Percentiles rank a stretch among this genome's conserved stretches.
Evolutionary conservation across 257 asterid genomes (phyloP).

Genomic region (Forsythia suspensa): DNA sequence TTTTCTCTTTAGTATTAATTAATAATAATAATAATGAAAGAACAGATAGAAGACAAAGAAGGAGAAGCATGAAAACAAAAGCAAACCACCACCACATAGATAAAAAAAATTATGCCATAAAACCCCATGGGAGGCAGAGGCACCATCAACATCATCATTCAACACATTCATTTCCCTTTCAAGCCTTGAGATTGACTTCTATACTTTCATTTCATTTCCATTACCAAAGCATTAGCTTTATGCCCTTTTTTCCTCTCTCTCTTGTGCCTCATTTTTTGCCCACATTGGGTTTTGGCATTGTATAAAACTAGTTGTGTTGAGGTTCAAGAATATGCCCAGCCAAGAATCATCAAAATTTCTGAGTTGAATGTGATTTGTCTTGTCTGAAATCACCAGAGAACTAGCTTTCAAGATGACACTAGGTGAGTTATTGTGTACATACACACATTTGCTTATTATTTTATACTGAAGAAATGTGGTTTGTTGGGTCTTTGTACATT

Average conservation of each 20-base stretch:
- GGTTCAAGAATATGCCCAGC: slow-evolving; percentile 31
- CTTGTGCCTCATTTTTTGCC: slow-evolving; percentile 29
- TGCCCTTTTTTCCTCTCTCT: slow-evolving; percentile 15
- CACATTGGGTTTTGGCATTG: slow-evolving; percentile 32
- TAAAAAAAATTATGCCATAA: slow-evolving; percentile 30
- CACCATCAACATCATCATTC: slow-evolving; percentile 57
- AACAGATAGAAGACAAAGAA: slow-evolving; percentile 46
- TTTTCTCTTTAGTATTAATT: slow-evolving; percentile 1
- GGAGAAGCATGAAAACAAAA: slow-evolving; percentile 46
- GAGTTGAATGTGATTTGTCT: slow-evolving; percentile 15
- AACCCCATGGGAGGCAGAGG: slow-evolving; percentile 34
- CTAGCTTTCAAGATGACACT: slow-evolving; percentile 50
- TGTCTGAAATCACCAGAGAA: slow-evolving; percentile 24
- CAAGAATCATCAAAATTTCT: slow-evolving; percentile 26
- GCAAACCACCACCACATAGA: slow-evolving; percentile 29
- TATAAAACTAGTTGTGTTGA: slow-evolving; percentile 16
- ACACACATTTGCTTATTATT: background rate
- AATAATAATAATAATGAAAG: slow-evolving; percentile 20
- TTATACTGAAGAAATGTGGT: background rate
- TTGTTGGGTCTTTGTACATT: slow-evolving; percentile 6
- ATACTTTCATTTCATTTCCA: slow-evolving; percentile 33
- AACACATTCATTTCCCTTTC: slow-evolving; percentile 32
- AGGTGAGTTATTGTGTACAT: slow-evolving; percentile 40
- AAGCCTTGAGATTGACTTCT: slow-evolving; percentile 17
- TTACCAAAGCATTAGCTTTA: slow-evolving; percentile 38